Base-by-base conservation (phyloP, 371 early-diverging fungal species). In the Syncephalis plumigaleata region DNA sequence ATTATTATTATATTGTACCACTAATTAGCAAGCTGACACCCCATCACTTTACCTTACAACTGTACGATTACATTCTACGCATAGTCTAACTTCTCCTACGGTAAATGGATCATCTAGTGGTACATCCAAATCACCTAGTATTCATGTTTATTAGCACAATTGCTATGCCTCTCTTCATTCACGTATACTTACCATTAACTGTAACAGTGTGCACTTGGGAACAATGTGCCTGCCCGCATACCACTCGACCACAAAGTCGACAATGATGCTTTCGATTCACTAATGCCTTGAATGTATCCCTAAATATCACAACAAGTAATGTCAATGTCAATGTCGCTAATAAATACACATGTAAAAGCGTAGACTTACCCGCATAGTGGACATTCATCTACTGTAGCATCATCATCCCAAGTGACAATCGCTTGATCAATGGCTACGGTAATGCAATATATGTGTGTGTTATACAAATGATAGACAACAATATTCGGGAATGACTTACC, bases 251-350 rank as follows among this genome's bases (percentile, higher is more conserved):
- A 49, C 87, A 86, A 9, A 84, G 50, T 5, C 87, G 71, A 54
- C 87, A 86, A 52, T 86, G 87, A 45, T 86, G 87, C 23, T 77
- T 74, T 21, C 84, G 74, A 47, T 77, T 65, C 9, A 31, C 47
- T 11, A 46, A 43, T 31, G 31, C 25, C 51, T 45, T 37, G 31
- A 39, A 42, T 46, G 58, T 9, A 27, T n/a, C 21, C 16, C 31
- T 49, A 38, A 47, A 27, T 21, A 47, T 21, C 15, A 3, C 22
- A 23, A 22, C 15, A 15, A 25, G 15, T 11, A 16, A 3, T 39
- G 4, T 3, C 17, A 9, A 24, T 22, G 43, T 13, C 37, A 45
- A 39, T 39, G 9, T 39, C 21, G 15, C 21, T 24, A 4, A 44
- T 8, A 49, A 25, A 21, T 31, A 11, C 31, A 7, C 11, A 7